A percentile compares a stretch with the other conserved stretches of the same genome.
Evolutionary conservation across 2,329 filamentous ascomycete species (phyloP).

Genomic region (Epichloe baconii): DNA sequence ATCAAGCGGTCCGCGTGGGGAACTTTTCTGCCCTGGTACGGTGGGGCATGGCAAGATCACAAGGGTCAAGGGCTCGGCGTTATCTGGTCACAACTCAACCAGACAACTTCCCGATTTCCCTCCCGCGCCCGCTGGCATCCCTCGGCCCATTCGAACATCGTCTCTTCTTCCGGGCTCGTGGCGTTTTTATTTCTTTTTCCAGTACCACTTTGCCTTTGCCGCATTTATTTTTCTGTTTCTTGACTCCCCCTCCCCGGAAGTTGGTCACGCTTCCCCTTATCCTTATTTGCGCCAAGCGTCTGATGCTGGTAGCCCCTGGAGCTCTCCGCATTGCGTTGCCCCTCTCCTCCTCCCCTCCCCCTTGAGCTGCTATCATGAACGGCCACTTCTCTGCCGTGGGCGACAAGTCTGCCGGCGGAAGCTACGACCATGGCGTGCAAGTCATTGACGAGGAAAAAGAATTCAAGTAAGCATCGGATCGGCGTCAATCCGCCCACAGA

Average conservation of each 20-base stretch:
- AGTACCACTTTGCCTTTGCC: background rate
- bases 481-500: background rate
- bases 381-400: conserved; percentile 68
- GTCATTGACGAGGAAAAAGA: conserved; percentile 86
- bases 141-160: conserved; percentile 1
- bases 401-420: conserved; percentile 46
- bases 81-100: background rate
- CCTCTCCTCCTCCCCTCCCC: background rate
- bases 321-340: background rate
- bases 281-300: background rate
- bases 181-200: background rate
- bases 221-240: background rate
- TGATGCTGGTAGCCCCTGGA: conserved; percentile 1
- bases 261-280: background rate
- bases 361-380: conserved; percentile 43
- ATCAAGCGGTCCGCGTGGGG: conserved; percentile 1
- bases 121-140: background rate
- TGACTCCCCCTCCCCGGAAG: too few species aligned
- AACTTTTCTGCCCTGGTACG: background rate
- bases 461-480: conserved; percentile 62
- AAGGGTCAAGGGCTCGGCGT: too few species aligned
- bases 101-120: background rate
- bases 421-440: conserved; percentile 89
- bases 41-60: too few species aligned
- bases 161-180: background rate